Base-by-base conservation (phyloP, 352 stramenopile genomes). In the Phytophthora agathidicida region DNA sequence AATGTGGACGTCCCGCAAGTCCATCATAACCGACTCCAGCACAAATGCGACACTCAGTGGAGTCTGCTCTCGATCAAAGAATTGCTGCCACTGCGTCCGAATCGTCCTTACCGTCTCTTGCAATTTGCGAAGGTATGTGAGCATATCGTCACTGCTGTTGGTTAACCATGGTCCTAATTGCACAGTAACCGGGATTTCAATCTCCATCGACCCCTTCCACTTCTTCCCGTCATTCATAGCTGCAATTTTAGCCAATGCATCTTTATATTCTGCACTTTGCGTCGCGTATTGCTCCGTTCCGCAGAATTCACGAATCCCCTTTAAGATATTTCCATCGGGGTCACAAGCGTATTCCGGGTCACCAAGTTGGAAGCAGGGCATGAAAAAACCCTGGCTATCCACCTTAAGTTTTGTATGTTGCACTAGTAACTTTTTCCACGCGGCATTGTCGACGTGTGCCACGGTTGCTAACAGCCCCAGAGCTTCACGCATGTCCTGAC, bases 171-270 rank as follows among this genome's bases (percentile, higher is more conserved):
- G 48, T 2, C 49, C 55, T 11, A 71, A 38, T 26, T 71, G 47
- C 11, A 71, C 28, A 16, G 56, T 52, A 35, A 71, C 23, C n/a
- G 62, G 62, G 8, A 71, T 42, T 19, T 71, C 62, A 23, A 71
- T 63, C 44, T 71, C 62, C 9, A 49, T 71, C 19, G 55, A 62
- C n/a, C 31, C 50, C 3, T 43, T 48, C n/a, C 22, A 59, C 26
- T 14, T 20, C 20, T 49, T 71, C 11, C n/a, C 27, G 23, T 24
- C 24, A 4, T 39, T 47, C 26, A 50, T 24, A 46, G 36, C 38
- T 45, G 57, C 43, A 51, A 71, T 48, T 39, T 49, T 56, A 22
- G 45, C 9, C 44, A 71, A 14, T 35, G 43, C 46, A 47, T 56
- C 24, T 7, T 44, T 58, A 23, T 62, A 71, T 19, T 52, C 43